phyloP scores from a whole-genome alignment of 768 basidiomycete genomes.

The Pholiota conissans region DNA sequence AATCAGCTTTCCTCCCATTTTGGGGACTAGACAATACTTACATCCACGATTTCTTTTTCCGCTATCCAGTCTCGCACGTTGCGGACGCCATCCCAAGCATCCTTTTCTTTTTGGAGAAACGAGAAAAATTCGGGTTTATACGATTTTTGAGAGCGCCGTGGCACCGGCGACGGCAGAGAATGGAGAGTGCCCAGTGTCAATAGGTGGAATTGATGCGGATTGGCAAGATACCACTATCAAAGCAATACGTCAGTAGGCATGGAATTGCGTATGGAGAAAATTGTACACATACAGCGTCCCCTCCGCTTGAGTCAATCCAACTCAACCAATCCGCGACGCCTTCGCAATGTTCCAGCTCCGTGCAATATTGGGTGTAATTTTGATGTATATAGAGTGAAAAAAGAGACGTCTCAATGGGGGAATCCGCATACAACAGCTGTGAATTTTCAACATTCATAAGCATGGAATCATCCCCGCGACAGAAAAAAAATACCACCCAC shows the following conservation, averaged over 20 bases:
- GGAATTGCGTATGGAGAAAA: not conserved
- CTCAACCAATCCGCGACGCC: slow-evolving; percentile 75
- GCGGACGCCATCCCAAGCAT: slow-evolving; percentile 59
- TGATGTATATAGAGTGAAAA: slow-evolving; percentile 92
- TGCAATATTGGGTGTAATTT: slow-evolving; percentile 87
- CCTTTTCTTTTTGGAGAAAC: slow-evolving; percentile 50
- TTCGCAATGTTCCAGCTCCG: slow-evolving; percentile 71
- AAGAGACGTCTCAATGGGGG: slow-evolving; percentile 88
- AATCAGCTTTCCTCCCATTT: not conserved
- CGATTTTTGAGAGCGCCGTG: slow-evolving; percentile 74
- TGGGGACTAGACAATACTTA: not conserved
- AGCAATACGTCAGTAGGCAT: not conserved
- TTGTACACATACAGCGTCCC: slow-evolving; percentile 54
- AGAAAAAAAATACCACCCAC: slow-evolving; percentile 36
- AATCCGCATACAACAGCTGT: slow-evolving; percentile 78
- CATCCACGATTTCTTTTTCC: slow-evolving; percentile 23
- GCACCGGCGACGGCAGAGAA: slow-evolving; percentile 84
- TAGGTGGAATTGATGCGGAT: slow-evolving; percentile 86
- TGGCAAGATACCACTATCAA: slow-evolving; percentile 63
- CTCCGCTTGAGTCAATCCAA: slow-evolving; percentile 69
- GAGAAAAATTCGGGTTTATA: slow-evolving; percentile 90
- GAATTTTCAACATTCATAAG: not conserved
- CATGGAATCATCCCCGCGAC: not conserved
- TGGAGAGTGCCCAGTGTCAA: slow-evolving; percentile 83
- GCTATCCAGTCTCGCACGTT: slow-evolving; percentile 62